These are phyloP conservation scores for Apiospora pterosperma DNA, from an alignment of 2,329 filamentous ascomycete genomes.

Conservation along the genomic window DNA sequence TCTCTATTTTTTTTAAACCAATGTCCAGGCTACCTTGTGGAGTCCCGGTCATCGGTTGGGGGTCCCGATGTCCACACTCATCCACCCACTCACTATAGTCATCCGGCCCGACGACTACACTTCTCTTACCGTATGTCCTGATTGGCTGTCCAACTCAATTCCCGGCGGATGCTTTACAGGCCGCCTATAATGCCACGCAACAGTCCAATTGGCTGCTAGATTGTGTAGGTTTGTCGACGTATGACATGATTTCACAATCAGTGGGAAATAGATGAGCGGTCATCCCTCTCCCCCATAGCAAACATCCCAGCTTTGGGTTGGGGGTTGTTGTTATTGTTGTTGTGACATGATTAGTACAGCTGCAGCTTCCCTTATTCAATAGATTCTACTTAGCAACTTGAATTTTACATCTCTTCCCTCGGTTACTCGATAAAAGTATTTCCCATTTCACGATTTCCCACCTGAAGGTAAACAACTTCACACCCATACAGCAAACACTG, in stretches of 20 bases:
- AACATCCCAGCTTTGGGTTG: not conserved
- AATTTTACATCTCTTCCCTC: not conserved
- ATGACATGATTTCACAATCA: not conserved
- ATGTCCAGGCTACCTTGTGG: not conserved
- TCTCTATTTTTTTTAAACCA: no score
- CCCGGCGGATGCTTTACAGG: not conserved
- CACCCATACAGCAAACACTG: not conserved
- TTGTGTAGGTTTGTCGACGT: not conserved
- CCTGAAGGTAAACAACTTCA: not conserved
- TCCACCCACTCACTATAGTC: not conserved
- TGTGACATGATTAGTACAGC: no score
- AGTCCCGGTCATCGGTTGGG: not conserved
- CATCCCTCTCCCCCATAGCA: not conserved
- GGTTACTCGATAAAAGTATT: not conserved
- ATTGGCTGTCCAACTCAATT: not conserved
- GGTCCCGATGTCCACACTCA: not conserved
- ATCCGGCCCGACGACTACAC: not conserved
- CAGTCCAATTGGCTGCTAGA: not conserved
- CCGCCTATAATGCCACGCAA: not conserved
- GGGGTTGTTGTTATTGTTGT: not conserved
- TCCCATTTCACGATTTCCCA: not conserved
- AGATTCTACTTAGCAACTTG: not conserved
- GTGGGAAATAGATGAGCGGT: not conserved
- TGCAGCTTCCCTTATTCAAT: not conserved
- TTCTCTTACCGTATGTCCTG: not conserved